Evolutionary conservation across 2,329 filamentous ascomycete species (phyloP), one percentile per base, ranked within the genome.

Genomic region (Hypoxylon sp.): DNA sequence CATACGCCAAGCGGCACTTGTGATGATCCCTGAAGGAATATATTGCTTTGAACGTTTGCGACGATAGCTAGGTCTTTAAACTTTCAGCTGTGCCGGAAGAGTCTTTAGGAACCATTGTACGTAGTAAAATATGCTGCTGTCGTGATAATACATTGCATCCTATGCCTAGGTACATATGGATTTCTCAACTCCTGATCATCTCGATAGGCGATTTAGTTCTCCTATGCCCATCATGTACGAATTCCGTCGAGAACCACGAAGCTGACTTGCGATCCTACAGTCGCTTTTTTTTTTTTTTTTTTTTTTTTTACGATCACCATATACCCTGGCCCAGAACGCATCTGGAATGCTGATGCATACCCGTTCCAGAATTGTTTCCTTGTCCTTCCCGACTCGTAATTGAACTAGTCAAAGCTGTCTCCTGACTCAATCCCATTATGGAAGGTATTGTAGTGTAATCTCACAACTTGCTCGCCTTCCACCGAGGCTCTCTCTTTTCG

Each of bases 401-500:
- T 50, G 3, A 46, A 48, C 5, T 39, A 10, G 48, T 53, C n/a
- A 14, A 24, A 33, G 47, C 9, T 48, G 47, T 42, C 6, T 35
- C 42, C 35, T 54, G 59, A 59, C 13, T 47, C 54, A 11, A 26
- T 19, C 35, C 44, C 26, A 35, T 26, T 17, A 26, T 6, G 31
- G 24, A 33, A 13, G 14, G 24, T 22, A 24, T 17, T 8, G 11
- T 24, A 57, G 5, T 33, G 37, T 58, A 19, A 63, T 26, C 31
- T 73, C 59, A 76, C 8, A 78, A 65, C 64, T 69, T 74, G 62
- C 75, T 78, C 22, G 63, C 70, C 63, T 71, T 74, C 76, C 76
- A 77, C 52, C 53, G 66, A 24, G 76, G 76, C 53, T 76, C 67
- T 60, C 75, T 71, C 59, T 77, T 77, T 60, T 77, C 73, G 5